Conservation (phyloP, 1,139 yeast genomes). For the Debaryomyces subglobosus region DNA sequence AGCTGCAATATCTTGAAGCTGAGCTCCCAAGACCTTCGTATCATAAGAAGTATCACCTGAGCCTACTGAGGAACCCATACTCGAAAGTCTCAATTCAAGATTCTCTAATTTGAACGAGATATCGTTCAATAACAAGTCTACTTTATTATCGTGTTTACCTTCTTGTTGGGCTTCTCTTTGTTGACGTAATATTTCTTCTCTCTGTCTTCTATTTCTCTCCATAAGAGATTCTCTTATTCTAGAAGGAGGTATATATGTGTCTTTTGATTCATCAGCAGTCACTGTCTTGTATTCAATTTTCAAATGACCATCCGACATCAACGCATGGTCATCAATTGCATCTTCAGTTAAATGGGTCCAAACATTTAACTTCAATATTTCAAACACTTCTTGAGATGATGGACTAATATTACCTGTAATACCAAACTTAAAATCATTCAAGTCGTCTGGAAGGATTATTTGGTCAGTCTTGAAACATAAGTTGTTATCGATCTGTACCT, state of each 20-base stretch:
- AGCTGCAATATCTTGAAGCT: slow-evolving; percentile 21
- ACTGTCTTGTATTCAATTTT: slow-evolving; percentile 27
- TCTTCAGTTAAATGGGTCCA: slow-evolving; percentile 59
- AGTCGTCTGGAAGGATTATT: slow-evolving; percentile 38
- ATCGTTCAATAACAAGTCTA: slow-evolving; percentile 4
- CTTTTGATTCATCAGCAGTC: slow-evolving; percentile 12
- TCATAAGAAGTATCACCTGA: slow-evolving; percentile 12
- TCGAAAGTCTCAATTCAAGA: slow-evolving; percentile 7
- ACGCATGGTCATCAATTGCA: slow-evolving; percentile 59
- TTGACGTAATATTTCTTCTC: slow-evolving; percentile 23
- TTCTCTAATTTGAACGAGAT: slow-evolving; percentile 12
- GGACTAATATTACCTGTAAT: slow-evolving; percentile 47
- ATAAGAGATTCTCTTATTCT: slow-evolving; percentile 39
- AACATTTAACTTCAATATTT: slow-evolving; percentile 56
- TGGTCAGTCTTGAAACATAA: slow-evolving; percentile 68
- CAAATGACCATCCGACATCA: slow-evolving; percentile 48
- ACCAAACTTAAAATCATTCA: slow-evolving; percentile 49
- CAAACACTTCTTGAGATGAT: slow-evolving; percentile 56
- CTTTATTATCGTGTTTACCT: background rate
- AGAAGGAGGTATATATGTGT: slow-evolving; percentile 24
- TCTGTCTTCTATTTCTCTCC: slow-evolving; percentile 36
- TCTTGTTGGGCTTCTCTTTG: slow-evolving; percentile 4
- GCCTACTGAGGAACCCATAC: slow-evolving; percentile 1
- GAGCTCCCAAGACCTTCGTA: slow-evolving; percentile 13
- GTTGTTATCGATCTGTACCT: slow-evolving; percentile 70